phyloP scores from a whole-genome alignment of 2,329 filamentous ascomycete genomes.

The Aspergillus luchuensis region DNA sequence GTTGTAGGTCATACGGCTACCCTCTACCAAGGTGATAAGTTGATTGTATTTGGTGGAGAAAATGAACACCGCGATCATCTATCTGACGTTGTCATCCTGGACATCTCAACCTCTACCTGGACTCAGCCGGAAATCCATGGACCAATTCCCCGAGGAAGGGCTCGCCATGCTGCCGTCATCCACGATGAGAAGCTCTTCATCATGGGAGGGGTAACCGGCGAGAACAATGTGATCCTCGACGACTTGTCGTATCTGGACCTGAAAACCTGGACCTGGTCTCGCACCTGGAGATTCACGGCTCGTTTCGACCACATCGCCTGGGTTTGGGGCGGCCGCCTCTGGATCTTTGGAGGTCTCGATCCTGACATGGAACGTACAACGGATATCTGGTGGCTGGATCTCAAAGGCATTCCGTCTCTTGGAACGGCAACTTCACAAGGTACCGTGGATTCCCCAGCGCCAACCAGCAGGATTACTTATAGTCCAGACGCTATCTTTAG shows the following conservation, averaged over 20 bases:
- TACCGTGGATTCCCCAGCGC: conserved; percentile 47
- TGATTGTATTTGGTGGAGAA: conserved; percentile 96
- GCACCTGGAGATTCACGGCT: conserved; percentile 91
- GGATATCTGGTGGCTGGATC: conserved; percentile 95
- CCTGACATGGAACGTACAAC: conserved; percentile 97
- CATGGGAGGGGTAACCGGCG: conserved; percentile 90
- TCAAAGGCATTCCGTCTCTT: conserved; percentile 86
- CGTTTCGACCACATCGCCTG: conserved; percentile 95
- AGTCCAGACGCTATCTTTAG: conserved; percentile 40
- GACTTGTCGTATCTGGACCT: conserved; percentile 96
- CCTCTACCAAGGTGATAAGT: conserved; percentile 87
- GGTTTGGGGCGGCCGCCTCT: conserved; percentile 88
- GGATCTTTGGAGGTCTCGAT: conserved; percentile 93
- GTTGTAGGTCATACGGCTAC: conserved; percentile 83
- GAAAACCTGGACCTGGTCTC: conserved; percentile 97
- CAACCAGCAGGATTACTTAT: conserved; percentile 39
- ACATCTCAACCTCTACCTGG: conserved; percentile 93
- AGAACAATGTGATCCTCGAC: conserved; percentile 88
- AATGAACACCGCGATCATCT: conserved; percentile 97
- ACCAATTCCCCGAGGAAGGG: conserved; percentile 82
- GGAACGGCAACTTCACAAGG: conserved; percentile 67
- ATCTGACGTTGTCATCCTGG: conserved; percentile 93
- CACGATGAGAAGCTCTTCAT: conserved; percentile 97
- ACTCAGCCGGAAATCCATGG: conserved; percentile 86
- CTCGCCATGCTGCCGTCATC: conserved; percentile 88